These are phyloP conservation scores for Auriculariales sp. DNA, from an alignment of 768 basidiomycete species.

Conservation along the genomic window DNA sequence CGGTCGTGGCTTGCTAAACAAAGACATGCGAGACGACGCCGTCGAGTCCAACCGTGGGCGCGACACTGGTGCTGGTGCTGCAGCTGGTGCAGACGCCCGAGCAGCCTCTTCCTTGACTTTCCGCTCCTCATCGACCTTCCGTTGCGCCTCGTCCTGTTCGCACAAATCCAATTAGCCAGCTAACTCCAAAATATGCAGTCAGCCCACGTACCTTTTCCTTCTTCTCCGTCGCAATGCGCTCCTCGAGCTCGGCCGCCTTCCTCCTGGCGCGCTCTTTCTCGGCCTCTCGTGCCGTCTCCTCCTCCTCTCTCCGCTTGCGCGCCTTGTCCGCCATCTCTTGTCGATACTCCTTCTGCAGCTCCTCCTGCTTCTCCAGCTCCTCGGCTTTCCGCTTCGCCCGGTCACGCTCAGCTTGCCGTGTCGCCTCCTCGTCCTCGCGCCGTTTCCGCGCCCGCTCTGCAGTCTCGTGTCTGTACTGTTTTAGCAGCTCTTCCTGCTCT, in stretches of 20 bases:
- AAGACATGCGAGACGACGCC: background rate
- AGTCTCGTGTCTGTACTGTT: conserved; percentile 53
- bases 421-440: conserved; percentile 70
- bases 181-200: too few relatives aligned
- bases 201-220: conserved; percentile 7
- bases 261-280: conserved; percentile 65
- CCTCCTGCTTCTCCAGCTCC: conserved; percentile 16
- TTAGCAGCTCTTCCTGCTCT: conserved; percentile 15
- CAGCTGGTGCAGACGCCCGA: conserved; percentile 12
- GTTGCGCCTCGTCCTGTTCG: conserved; percentile 6
- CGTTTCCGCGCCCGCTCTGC: conserved; percentile 73
- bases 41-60: background rate
- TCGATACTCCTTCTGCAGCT: conserved; percentile 32
- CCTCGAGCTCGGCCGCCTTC: conserved; percentile 34
- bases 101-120: conserved; percentile 7
- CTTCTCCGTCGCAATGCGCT: conserved; percentile 9
- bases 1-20: background rate
- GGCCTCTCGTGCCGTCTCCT: conserved; percentile 70
- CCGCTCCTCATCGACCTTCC: conserved; percentile 6
- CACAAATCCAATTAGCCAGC: background rate
- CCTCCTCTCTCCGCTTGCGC: conserved; percentile 60
- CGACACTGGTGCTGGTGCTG: background rate
- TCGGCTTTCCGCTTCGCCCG: conserved; percentile 59
- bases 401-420: conserved; percentile 66
- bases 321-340: conserved; percentile 75